phyloP scores from a whole-genome alignment of 2,329 filamentous ascomycete species.

The Diaporthe nobilis region DNA sequence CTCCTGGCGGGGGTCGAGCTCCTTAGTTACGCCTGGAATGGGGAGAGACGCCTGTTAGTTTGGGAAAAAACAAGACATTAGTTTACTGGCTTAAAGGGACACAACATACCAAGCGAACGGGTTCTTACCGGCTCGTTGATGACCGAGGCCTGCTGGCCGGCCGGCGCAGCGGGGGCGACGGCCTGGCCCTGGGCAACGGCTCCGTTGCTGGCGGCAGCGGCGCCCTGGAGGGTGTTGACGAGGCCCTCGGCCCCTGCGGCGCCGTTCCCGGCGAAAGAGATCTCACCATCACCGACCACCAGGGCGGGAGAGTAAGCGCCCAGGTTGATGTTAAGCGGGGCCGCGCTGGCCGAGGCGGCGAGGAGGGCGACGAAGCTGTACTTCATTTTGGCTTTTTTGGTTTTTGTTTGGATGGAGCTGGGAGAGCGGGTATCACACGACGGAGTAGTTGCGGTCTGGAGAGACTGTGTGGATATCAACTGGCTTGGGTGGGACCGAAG shows the following conservation, averaged over 20 bases:
- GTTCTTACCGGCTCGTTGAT: conserved; percentile 40
- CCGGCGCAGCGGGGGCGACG: conserved; percentile 27
- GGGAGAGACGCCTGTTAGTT: conserved; percentile 38
- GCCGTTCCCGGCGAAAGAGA: conserved; percentile 58
- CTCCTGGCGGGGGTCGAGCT: conserved; percentile 38
- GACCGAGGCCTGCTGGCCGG: conserved; percentile 30
- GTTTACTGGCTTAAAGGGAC: conserved; percentile 5
- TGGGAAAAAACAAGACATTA: not conserved
- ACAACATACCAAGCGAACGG: conserved; percentile 10
- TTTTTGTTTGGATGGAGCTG: not conserved
- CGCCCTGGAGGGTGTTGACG: conserved; percentile 60
- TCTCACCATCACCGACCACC: conserved; percentile 68
- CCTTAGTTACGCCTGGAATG: conserved; percentile 34
- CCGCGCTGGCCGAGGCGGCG: conserved; percentile 50
- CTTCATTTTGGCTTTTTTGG: conserved; percentile 36
- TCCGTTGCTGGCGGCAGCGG: conserved; percentile 57
- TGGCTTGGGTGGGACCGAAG: not conserved
- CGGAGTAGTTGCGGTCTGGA: not conserved
- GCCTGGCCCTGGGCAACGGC: conserved; percentile 39
- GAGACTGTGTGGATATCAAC: conserved; percentile 13
- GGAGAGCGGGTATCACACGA: not conserved
- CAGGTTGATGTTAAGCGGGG: conserved; percentile 67
- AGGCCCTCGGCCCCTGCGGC: conserved; percentile 55
- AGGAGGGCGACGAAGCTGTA: conserved; percentile 37
- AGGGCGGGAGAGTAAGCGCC: conserved; percentile 65